Percentiles rank a stretch among this genome's conserved stretches.
These are phyloP conservation scores for Microstroma glucosiphilum DNA, from an alignment of 1,284 basidiomycete species.

Conservation along the genomic window DNA sequence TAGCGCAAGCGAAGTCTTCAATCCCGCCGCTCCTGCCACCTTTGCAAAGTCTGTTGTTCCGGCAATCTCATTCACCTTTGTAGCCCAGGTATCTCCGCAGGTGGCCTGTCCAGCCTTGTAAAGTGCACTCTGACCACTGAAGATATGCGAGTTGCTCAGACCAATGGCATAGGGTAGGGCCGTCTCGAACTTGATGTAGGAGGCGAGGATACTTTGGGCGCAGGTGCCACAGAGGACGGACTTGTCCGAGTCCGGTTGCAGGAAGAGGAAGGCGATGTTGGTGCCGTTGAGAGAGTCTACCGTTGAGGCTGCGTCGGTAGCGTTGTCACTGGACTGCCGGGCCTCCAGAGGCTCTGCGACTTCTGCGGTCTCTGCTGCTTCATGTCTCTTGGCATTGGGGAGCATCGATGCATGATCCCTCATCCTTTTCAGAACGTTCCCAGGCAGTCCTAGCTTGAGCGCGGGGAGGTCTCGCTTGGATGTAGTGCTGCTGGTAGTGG, in stretches of 20 bases:
- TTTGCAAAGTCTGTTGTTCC: slow-evolving; percentile 31
- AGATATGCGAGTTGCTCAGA: slow-evolving; percentile 24
- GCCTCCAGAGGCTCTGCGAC: not conserved
- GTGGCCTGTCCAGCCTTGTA: slow-evolving; percentile 31
- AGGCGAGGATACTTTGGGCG: slow-evolving; percentile 34
- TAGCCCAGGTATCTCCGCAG: slow-evolving; percentile 27
- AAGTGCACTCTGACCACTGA: slow-evolving; percentile 33
- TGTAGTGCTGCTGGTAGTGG: not conserved
- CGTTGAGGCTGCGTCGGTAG: slow-evolving; percentile 9
- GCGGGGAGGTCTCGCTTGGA: not conserved
- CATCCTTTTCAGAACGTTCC: not conserved
- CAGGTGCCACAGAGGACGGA: slow-evolving; percentile 39
- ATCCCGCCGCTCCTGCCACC: slow-evolving; percentile 2
- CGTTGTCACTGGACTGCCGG: not conserved
- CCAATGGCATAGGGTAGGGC: slow-evolving; percentile 44
- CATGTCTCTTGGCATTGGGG: not conserved
- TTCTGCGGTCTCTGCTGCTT: not conserved
- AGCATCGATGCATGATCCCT: not conserved
- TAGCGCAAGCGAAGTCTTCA: no score
- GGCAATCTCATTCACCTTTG: slow-evolving; percentile 30
- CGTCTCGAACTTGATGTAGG: slow-evolving; percentile 42
- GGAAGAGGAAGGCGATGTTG: slow-evolving; percentile 44
- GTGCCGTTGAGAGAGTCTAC: slow-evolving; percentile 14
- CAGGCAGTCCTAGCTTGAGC: not conserved
- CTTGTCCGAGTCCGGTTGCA: slow-evolving; percentile 26